phyloP scores from a whole-genome alignment of 176 grass and related monocot genomes.

The Phoenix roebelenii region DNA sequence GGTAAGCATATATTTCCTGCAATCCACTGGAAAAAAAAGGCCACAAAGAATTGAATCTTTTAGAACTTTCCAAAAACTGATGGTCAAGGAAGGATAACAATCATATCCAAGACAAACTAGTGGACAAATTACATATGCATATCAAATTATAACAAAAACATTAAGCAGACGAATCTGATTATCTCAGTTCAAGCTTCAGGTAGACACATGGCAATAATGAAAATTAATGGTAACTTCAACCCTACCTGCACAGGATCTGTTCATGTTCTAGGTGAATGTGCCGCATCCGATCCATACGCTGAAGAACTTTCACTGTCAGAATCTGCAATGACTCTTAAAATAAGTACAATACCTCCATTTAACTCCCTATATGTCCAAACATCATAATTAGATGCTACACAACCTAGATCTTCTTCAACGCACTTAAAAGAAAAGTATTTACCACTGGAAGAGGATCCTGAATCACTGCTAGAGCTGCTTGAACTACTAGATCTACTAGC shows the following conservation, averaged over 20 bases:
- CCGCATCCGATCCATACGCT: conserved; percentile 59
- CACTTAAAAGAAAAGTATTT: conserved; percentile 16
- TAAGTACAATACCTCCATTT: conserved; percentile 16
- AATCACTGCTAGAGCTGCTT: conserved; percentile 87
- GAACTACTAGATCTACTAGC: conserved; percentile 68
- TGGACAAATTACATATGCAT: too few relatives aligned
- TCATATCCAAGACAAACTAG: too few relatives aligned
- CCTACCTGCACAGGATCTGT: conserved; percentile 39
- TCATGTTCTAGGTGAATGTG: conserved; percentile 53
- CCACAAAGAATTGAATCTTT: too few relatives aligned
- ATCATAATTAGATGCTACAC: background rate
- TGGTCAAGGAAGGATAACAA: too few relatives aligned
- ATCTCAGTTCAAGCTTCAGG: too few relatives aligned
- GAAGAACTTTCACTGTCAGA: conserved; percentile 93
- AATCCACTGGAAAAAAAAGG: too few relatives aligned
- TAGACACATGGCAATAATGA: too few relatives aligned
- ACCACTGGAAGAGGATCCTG: conserved; percentile 85
- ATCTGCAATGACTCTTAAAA: conserved; percentile 36
- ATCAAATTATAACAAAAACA: too few relatives aligned
- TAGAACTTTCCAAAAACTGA: too few relatives aligned
- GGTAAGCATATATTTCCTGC: too few relatives aligned
- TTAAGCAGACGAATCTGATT: too few relatives aligned
- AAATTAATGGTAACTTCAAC: background rate
- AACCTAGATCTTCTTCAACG: background rate
- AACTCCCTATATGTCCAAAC: conserved; percentile 5